Conservation (phyloP, 164 flowering plant species). For the Nymphaea thermarum region DNA sequence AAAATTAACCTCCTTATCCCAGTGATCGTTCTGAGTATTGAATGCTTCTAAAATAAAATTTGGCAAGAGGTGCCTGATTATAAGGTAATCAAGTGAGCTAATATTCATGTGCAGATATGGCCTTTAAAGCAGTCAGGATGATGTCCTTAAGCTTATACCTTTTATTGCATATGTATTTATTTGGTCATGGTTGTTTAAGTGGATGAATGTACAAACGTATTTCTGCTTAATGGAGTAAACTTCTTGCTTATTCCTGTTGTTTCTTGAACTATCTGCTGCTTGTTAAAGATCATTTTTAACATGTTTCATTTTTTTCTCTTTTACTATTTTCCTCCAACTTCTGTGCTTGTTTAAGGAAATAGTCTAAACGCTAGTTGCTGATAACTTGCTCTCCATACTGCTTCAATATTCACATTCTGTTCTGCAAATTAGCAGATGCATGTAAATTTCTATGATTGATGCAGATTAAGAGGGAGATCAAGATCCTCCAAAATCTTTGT, state of each 20-base stretch:
- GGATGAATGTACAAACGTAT: too few relatives aligned
- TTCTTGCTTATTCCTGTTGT: background rate
- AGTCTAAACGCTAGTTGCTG: background rate
- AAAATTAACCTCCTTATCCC: too few relatives aligned
- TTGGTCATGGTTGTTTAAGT: background rate
- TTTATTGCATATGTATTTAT: background rate
- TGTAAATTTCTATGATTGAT: conserved; percentile 1
- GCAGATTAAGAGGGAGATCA: conserved; percentile 86
- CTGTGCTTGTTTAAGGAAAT: background rate
- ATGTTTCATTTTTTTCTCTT: background rate
- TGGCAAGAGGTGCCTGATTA: background rate
- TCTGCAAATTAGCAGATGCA: background rate
- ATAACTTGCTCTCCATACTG: background rate
- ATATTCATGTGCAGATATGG: too few relatives aligned
- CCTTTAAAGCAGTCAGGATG: background rate
- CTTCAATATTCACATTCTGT: background rate
- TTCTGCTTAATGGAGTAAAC: too few relatives aligned
- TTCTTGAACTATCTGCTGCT: background rate
- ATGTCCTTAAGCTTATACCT: background rate
- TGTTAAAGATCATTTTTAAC: too few relatives aligned
- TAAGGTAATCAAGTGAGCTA: too few relatives aligned
- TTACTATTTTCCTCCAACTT: background rate
- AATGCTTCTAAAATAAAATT: background rate
- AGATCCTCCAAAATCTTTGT: conserved; percentile 80
- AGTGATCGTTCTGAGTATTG: too few relatives aligned